Conservation (phyloP, 2,329 filamentous ascomycete genomes). For the Chalara sp. region DNA sequence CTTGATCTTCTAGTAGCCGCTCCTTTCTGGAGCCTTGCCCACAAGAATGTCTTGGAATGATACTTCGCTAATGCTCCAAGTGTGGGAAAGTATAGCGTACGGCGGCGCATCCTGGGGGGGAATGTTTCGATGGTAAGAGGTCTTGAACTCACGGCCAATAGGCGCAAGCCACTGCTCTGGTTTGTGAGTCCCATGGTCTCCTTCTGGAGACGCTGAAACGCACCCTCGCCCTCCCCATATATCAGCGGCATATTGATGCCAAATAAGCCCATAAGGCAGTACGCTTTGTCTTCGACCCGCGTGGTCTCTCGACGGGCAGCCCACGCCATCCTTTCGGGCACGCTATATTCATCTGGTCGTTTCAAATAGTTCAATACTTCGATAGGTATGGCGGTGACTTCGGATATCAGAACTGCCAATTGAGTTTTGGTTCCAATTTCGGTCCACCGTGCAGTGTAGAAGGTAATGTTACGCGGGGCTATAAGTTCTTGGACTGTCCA, state of each 20-base stretch:
- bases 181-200: slow-evolving; percentile 24
- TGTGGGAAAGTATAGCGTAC: too few species aligned
- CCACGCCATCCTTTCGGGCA: slow-evolving; percentile 26
- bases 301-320: slow-evolving; percentile 29
- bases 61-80: too few species aligned
- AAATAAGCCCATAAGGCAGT: slow-evolving; percentile 37
- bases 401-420: not conserved
- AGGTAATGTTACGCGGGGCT: not conserved
- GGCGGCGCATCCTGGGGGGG: too few species aligned
- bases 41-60: too few species aligned
- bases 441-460: too few species aligned
- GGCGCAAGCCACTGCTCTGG: slow-evolving; percentile 1
- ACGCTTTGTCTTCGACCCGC: slow-evolving; percentile 33
- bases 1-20: too few species aligned
- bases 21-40: too few species aligned
- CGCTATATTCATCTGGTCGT: not conserved
- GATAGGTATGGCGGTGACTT: slow-evolving; percentile 1
- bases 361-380: not conserved
- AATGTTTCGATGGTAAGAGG: not conserved
- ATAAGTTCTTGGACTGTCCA: not conserved
- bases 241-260: slow-evolving; percentile 35
- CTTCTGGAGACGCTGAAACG: slow-evolving; percentile 29
- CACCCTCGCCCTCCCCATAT: slow-evolving; percentile 28
- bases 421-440: not conserved
- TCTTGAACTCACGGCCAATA: slow-evolving; percentile 1